phyloP scores from a whole-genome alignment of 208 protist genomes.

The Trypanosoma platydactyli region DNA sequence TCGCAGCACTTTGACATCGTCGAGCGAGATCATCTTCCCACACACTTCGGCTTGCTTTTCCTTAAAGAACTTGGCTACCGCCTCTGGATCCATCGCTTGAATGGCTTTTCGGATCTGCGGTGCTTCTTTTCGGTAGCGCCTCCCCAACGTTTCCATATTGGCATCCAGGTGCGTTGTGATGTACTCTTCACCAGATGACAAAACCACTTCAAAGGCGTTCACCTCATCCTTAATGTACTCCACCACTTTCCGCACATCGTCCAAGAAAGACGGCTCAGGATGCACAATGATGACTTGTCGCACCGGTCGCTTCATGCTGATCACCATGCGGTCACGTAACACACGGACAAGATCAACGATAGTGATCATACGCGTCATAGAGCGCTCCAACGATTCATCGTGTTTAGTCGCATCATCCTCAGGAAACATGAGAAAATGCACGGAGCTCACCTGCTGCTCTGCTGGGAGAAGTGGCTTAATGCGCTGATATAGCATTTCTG shows the following conservation, averaged over 20 bases:
- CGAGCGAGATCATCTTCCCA: constrained; percentile 66
- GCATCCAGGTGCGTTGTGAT: constrained; percentile 86
- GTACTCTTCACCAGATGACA: constrained; percentile 73
- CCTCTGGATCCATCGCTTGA: constrained; percentile 58
- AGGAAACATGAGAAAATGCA: constrained; percentile 95
- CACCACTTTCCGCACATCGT: constrained; percentile 70
- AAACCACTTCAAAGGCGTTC: constrained; percentile 86
- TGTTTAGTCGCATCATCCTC: constrained; percentile 72
- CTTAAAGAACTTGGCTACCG: constrained; percentile 57
- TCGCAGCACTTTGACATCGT: constrained; percentile 89
- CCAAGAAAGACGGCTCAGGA: constrained; percentile 64
- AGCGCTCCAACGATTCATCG: constrained; percentile 63
- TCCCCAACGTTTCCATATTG: constrained; percentile 89
- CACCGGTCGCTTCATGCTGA: constrained; percentile 93
- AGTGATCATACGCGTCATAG: constrained; percentile 89
- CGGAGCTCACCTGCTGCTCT: constrained; percentile 79
- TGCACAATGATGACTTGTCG: constrained; percentile 89
- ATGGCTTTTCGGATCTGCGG: constrained; percentile 82
- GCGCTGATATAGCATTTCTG: constrained; percentile 98
- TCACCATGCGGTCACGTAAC: constrained; percentile 92
- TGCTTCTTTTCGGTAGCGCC: constrained; percentile 83
- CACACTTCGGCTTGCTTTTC: constrained; percentile 44
- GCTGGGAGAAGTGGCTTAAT: constrained; percentile 91
- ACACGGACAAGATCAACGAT: constrained; percentile 94
- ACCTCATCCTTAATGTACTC: constrained; percentile 94